Base-by-base conservation (phyloP, 2,329 filamentous ascomycete species). In the Diaporthe citrichinensis region DNA sequence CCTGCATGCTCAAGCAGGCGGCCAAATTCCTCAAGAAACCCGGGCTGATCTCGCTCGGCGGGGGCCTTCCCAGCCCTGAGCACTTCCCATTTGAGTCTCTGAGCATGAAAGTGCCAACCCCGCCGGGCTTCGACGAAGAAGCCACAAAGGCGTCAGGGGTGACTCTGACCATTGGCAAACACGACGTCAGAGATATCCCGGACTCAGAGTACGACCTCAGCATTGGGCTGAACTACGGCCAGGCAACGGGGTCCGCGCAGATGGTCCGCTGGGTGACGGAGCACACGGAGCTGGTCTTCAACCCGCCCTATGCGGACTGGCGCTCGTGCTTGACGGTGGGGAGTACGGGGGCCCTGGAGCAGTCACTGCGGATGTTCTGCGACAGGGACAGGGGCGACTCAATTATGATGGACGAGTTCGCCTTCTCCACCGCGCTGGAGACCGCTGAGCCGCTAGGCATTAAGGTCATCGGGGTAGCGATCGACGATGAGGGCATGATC, bases 51-150 rank as follows among this genome's bases (percentile, higher is more conserved):
- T 98, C 95, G 1, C 92, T 99, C 2, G 97, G 97, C 73, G 97
- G 97, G 71, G 97, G 97, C 4, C 87, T 99, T 28, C 97, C 97
- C 5, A 96, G 95, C 20, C 91, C 94, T 76, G 93, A 96, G 83
- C 95, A 97, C 85, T 99, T 99, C 81, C 97, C 97, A n/a, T 92
- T 98, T 80, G 92, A 96, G 78, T 89, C 93, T 78, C 84, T 98
- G 68, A 90, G 89, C 78, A 85, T 98, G 84, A 94, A 93, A 79
- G 91, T 97, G 1, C 95, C 95, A 23, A 85, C 86, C 2, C 86
- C 91, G 23, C 92, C 93, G 8, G 85, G 91, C 76, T 98, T 97
- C 83, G 91, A 92, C 8, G 93, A 96, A 79, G 85, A 89, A 41
- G 92, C 93, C 72, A 92, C 92, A 1, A 84, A 86, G n/a, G 83